A percentile compares a stretch with the other conserved stretches of the same genome.
Conservation (phyloP, 345 rosid genomes). For the Ceriops decandra region DNA sequence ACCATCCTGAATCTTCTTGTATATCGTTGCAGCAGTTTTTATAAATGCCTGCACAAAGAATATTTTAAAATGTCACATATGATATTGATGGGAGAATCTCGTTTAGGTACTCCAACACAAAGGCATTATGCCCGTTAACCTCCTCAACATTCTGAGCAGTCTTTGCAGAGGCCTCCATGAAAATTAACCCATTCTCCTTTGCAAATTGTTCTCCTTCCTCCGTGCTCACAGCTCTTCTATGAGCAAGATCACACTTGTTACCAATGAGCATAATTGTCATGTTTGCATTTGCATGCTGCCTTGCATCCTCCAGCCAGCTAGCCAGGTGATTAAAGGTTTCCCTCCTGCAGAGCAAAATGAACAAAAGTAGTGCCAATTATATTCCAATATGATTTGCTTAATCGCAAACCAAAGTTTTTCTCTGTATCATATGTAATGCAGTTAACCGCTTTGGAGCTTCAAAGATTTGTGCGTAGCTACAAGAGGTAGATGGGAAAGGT, state of each 20-base stretch:
- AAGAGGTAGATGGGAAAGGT: too few species aligned
- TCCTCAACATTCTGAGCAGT: conserved; percentile 19
- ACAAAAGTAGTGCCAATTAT: not conserved
- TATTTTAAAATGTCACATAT: not conserved
- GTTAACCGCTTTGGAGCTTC: too few species aligned
- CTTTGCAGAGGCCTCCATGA: conserved; percentile 18
- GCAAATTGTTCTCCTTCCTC: conserved; percentile 19
- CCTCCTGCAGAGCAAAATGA: conserved; percentile 2
- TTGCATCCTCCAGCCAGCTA: conserved; percentile 18
- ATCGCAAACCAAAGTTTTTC: not conserved
- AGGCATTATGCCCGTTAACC: not conserved
- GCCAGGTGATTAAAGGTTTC: conserved; percentile 13
- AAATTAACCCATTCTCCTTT: conserved; percentile 14
- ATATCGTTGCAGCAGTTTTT: conserved; percentile 16
- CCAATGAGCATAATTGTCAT: conserved; percentile 17
- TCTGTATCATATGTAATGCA: too few species aligned
- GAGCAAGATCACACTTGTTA: conserved; percentile 18
- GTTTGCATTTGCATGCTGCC: conserved; percentile 17
- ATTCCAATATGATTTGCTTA: not conserved
- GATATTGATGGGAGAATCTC: not conserved
- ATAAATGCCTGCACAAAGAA: conserved; percentile 10
- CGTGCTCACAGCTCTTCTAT: conserved; percentile 10
- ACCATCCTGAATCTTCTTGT: conserved; percentile 20
- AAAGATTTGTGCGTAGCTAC: too few species aligned
- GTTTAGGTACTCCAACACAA: not conserved